Evolutionary conservation across 495 filamentous ascomycete genomes (phyloP).

Genomic region (Neurospora tetrasperma): DNA sequence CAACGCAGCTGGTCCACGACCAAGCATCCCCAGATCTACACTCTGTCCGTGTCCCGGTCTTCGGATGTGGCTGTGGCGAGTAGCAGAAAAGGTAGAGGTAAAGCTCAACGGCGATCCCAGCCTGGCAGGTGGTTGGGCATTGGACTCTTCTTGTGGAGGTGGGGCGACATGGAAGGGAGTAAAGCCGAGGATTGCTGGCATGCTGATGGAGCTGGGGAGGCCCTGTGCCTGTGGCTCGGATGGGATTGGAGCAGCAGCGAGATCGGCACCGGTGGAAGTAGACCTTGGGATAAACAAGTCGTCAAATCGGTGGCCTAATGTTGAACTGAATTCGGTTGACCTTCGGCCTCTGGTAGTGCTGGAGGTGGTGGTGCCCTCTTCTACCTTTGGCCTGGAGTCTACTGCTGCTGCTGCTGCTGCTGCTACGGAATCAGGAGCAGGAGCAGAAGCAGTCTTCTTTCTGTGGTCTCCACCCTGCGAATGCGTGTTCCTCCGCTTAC

Average conservation of each 20-base stretch:
- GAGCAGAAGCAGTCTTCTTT: background rate
- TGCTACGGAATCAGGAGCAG: background rate
- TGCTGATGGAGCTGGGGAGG: background rate
- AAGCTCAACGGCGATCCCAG: constrained; percentile 43
- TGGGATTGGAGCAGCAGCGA: too few relatives aligned
- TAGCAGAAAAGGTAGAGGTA: constrained; percentile 32
- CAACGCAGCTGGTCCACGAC: constrained; percentile 9
- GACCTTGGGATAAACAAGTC: constrained; percentile 23
- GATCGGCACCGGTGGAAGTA: background rate
- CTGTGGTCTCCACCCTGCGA: background rate
- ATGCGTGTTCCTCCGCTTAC: constrained; percentile 35
- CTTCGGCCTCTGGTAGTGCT: background rate
- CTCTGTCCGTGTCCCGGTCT: constrained; percentile 26
- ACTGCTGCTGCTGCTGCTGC: background rate
- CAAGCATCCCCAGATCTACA: constrained; percentile 32
- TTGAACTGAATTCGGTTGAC: constrained; percentile 18
- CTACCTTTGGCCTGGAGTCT: background rate
- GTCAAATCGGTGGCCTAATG: constrained; percentile 13
- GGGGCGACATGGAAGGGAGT: background rate
- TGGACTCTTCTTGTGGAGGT: constrained; percentile 10
- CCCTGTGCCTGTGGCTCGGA: background rate
- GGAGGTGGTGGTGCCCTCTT: background rate
- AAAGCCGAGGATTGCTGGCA: background rate
- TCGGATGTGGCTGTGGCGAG: constrained; percentile 16
- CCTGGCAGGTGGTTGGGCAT: constrained; percentile 25